Evolutionary conservation across 2,329 filamentous ascomycete genomes (phyloP).

Genomic region (Pyrenochaeta sp.): DNA sequence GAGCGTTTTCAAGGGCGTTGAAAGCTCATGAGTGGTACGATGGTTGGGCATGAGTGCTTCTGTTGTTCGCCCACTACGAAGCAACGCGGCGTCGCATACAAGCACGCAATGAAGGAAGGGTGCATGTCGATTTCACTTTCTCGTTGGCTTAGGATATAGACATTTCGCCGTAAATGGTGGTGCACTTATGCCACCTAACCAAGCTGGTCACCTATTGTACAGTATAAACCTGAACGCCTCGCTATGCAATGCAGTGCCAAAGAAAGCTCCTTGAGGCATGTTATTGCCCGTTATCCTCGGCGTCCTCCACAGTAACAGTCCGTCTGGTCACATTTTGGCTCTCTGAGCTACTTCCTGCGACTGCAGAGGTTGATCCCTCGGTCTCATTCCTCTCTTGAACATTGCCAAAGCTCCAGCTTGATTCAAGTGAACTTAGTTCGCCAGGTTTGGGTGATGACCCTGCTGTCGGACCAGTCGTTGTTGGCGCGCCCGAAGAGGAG

Average conservation of each 20-base stretch:
- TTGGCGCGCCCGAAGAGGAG: conserved; percentile 7
- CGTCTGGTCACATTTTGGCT: conserved; percentile 31
- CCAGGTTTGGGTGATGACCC: conserved; percentile 32
- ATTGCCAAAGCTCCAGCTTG: conserved; percentile 49
- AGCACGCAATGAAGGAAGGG: not conserved
- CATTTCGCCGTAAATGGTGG: not conserved
- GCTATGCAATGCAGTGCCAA: conserved; percentile 44
- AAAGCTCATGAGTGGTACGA: conserved; percentile 2
- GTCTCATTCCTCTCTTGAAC: conserved; percentile 34
- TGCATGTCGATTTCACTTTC: not conserved
- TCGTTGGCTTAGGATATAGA: not conserved
- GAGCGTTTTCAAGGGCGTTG: conserved; percentile 9
- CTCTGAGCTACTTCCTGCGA: conserved; percentile 34
- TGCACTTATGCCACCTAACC: not conserved
- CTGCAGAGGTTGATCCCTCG: conserved; percentile 40
- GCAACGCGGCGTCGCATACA: conserved; percentile 6
- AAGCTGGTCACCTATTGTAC: not conserved
- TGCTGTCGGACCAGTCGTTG: conserved; percentile 11
- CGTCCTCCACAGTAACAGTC: conserved; percentile 45
- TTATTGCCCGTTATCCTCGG: conserved; percentile 38
- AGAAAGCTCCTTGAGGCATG: conserved; percentile 8
- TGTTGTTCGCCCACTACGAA: conserved; percentile 9
- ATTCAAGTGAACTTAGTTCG: conserved; percentile 43
- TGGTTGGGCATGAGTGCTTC: conserved; percentile 24
- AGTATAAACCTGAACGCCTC: conserved; percentile 41